Evolutionary conservation across 2,329 filamentous ascomycete genomes (phyloP).

Genomic region (Ophiostoma fasciatum): DNA sequence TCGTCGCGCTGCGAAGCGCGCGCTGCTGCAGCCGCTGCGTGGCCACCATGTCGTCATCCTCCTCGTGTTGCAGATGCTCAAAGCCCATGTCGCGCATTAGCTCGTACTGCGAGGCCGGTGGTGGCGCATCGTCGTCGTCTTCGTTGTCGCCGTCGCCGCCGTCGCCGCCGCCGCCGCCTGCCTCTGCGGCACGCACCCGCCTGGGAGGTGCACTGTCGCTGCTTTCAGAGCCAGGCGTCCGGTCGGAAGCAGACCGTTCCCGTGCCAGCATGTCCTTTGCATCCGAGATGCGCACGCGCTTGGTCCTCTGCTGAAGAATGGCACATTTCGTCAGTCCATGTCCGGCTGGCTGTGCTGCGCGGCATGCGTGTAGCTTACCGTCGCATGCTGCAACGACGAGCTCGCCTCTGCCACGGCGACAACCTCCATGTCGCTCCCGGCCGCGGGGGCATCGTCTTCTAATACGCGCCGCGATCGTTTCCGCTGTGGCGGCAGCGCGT

Average conservation of each 20-base stretch:
- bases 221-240: too few species aligned
- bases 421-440: constrained; percentile 17
- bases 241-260: too few species aligned
- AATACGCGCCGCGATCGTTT: constrained; percentile 29
- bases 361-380: too few species aligned
- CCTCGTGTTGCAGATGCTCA: constrained; percentile 38
- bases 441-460: constrained; percentile 17
- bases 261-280: constrained; percentile 6
- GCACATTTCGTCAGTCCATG: background rate
- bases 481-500: constrained; percentile 9
- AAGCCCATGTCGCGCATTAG: constrained; percentile 44
- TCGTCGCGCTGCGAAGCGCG: constrained; percentile 1
- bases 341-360: too few species aligned
- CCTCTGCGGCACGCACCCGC: too few species aligned
- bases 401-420: constrained; percentile 24
- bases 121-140: constrained; percentile 16
- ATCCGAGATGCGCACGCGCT: constrained; percentile 24
- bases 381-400: constrained; percentile 24
- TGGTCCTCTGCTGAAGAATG: constrained; percentile 11
- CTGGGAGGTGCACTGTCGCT: too few species aligned
- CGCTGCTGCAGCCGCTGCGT: constrained; percentile 47
- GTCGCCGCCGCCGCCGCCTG: too few species aligned
- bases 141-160: constrained; percentile 17
- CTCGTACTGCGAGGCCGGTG: constrained; percentile 46
- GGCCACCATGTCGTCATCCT: constrained; percentile 46